These are phyloP conservation scores for Aureobasidium uvarum DNA, from an alignment of 2,329 filamentous ascomycete species.

Conservation along the genomic window DNA sequence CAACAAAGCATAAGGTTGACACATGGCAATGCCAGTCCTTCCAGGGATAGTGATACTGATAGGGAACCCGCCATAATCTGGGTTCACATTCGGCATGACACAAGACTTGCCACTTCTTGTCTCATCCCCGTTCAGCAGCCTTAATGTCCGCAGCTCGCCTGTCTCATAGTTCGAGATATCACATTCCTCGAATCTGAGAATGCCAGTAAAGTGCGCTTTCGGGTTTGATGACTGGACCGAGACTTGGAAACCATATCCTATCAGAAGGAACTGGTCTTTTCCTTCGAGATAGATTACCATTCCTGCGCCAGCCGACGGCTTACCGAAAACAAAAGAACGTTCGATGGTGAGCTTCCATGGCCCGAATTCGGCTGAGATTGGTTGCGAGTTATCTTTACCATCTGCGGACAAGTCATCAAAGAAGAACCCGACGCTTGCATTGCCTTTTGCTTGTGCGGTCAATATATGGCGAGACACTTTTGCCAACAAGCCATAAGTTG, in stretches of 20 bases:
- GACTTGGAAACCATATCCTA: slow-evolving; percentile 49
- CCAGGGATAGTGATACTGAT: slow-evolving; percentile 57
- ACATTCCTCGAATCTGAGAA: slow-evolving; percentile 47
- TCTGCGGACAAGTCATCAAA: slow-evolving; percentile 42
- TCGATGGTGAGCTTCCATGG: slow-evolving; percentile 43
- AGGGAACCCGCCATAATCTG: slow-evolving; percentile 57
- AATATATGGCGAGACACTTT: slow-evolving; percentile 41
- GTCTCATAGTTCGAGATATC: slow-evolving; percentile 40
- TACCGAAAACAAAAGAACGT: slow-evolving; percentile 50
- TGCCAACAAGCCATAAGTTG: slow-evolving; percentile 44
- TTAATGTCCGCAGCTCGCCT: slow-evolving; percentile 41
- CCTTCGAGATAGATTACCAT: slow-evolving; percentile 46
- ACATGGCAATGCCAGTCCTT: slow-evolving; percentile 49
- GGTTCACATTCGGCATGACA: slow-evolving; percentile 58
- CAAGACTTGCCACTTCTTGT: slow-evolving; percentile 49
- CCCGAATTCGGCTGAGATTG: slow-evolving; percentile 39
- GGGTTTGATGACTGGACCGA: slow-evolving; percentile 35
- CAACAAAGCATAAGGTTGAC: slow-evolving; percentile 39
- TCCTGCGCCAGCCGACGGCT: slow-evolving; percentile 43
- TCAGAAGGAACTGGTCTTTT: slow-evolving; percentile 44
- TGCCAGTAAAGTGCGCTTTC: slow-evolving; percentile 45
- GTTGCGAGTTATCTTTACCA: slow-evolving; percentile 36
- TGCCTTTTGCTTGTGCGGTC: slow-evolving; percentile 41
- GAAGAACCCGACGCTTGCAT: slow-evolving; percentile 45
- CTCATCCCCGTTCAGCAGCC: slow-evolving; percentile 48